Evolutionary conservation across 768 basidiomycete species (phyloP).

Genomic region (Symmetrospora coprosmae): DNA sequence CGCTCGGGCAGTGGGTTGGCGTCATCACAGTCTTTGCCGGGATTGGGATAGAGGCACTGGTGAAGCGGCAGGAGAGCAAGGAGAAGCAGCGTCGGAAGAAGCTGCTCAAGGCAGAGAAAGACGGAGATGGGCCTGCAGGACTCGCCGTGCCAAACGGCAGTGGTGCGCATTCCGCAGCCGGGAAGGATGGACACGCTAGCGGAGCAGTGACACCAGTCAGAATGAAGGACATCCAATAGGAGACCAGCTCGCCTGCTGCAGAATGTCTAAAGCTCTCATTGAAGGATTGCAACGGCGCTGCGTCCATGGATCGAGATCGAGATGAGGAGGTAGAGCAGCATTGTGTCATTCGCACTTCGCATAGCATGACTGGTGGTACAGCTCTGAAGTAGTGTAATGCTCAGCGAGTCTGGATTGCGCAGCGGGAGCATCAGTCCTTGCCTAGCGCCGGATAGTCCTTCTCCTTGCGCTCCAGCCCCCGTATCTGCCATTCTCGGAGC

Average conservation of each 20-base stretch:
- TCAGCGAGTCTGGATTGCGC: too few species aligned
- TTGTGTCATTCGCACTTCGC: too few species aligned
- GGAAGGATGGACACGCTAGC: not conserved
- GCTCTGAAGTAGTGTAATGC: too few species aligned
- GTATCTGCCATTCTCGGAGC: not conserved
- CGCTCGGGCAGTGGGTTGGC: conserved; percentile 80
- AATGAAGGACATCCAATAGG: conserved; percentile 1
- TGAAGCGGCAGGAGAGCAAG: conserved; percentile 72
- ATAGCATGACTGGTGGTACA: too few species aligned
- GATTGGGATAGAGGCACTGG: conserved; percentile 80
- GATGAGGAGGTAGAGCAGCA: too few species aligned
- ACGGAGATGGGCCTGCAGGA: not conserved
- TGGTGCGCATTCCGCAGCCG: not conserved
- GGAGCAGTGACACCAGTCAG: not conserved
- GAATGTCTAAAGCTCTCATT: too few species aligned
- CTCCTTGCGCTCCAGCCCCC: not conserved
- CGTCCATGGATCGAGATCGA: too few species aligned
- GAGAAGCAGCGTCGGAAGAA: conserved; percentile 62
- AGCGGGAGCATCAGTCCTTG: too few species aligned
- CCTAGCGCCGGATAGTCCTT: conserved; percentile 12
- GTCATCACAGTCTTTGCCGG: conserved; percentile 84
- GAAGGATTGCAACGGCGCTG: too few species aligned
- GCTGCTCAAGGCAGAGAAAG: conserved; percentile 49
- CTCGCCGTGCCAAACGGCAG: not conserved
- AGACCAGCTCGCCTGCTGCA: too few species aligned